Evolutionary conservation across 2,329 filamentous ascomycete species (phyloP).

Genomic region (Pseudocercospora cruenta): DNA sequence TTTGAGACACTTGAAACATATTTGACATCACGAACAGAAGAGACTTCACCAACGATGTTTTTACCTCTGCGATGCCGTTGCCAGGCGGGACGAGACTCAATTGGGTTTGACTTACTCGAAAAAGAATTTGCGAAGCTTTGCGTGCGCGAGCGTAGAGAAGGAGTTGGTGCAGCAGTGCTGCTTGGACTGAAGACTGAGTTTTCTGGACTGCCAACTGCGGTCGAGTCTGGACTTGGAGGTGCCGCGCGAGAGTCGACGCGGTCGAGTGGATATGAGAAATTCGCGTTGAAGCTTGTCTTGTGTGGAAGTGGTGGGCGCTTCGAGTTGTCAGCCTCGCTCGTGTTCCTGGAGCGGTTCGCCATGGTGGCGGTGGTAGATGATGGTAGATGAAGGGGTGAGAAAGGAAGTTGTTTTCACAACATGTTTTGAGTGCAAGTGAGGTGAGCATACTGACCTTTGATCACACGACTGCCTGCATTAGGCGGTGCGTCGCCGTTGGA

Average conservation of each 20-base stretch:
- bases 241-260: conserved; percentile 3
- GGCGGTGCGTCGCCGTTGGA: conserved; percentile 1
- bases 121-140: conserved; percentile 8
- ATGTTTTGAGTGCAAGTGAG: neutral
- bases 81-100: neutral
- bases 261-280: neutral
- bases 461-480: neutral
- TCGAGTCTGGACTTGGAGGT: neutral
- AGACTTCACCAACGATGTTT: neutral
- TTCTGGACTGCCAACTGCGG: conserved; percentile 1
- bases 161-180: neutral
- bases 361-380: neutral
- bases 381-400: neutral
- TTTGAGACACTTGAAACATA: neutral
- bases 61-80: neutral
- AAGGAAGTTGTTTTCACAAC: neutral
- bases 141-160: conserved; percentile 2
- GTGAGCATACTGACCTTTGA: conserved; percentile 1
- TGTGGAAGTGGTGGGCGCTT: conserved; percentile 7
- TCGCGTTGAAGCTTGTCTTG: neutral
- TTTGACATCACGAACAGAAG: neutral
- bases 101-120: conserved; percentile 1
- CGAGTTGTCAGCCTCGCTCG: neutral
- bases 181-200: conserved; percentile 8
- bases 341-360: neutral